Evolutionary conservation across 768 basidiomycete species (phyloP).

Genomic region (Hygrophorus pudorinus): DNA sequence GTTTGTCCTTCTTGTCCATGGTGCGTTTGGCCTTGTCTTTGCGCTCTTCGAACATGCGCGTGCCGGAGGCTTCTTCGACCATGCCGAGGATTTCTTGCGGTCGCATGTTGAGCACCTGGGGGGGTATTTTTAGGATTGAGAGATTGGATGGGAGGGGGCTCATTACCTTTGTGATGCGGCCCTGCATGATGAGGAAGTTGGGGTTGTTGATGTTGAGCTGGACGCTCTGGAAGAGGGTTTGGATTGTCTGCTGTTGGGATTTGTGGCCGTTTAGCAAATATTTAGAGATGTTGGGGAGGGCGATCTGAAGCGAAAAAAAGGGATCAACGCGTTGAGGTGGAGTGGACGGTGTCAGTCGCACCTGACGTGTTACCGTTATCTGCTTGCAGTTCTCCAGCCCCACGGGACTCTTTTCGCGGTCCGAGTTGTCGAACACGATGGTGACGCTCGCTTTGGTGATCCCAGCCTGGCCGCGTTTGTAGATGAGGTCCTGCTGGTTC

Average conservation of each 20-base stretch:
- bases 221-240: conserved; percentile 90
- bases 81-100: conserved; percentile 96
- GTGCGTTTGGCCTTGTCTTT: conserved; percentile 96
- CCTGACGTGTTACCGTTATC: conserved; percentile 96
- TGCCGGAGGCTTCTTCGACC: conserved; percentile 98
- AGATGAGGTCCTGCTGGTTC: conserved; percentile 96
- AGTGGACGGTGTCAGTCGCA: conserved; percentile 22
- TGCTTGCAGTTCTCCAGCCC: conserved; percentile 75
- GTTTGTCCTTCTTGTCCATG: conserved; percentile 96
- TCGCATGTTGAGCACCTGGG: conserved; percentile 89
- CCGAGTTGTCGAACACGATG: conserved; percentile 97
- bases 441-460: conserved; percentile 96
- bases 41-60: conserved; percentile 97
- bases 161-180: conserved; percentile 89
- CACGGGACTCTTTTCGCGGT: conserved; percentile 70
- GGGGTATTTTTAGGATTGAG: neutral
- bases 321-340: neutral
- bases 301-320: conserved; percentile 49
- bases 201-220: conserved; percentile 99
- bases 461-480: conserved; percentile 97
- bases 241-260: conserved; percentile 72
- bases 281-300: conserved; percentile 87
- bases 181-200: conserved; percentile 99
- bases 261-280: conserved; percentile 97
- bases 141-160: neutral